phyloP scores from a whole-genome alignment of 768 basidiomycete genomes.

The Pleurotus pulmonarius region DNA sequence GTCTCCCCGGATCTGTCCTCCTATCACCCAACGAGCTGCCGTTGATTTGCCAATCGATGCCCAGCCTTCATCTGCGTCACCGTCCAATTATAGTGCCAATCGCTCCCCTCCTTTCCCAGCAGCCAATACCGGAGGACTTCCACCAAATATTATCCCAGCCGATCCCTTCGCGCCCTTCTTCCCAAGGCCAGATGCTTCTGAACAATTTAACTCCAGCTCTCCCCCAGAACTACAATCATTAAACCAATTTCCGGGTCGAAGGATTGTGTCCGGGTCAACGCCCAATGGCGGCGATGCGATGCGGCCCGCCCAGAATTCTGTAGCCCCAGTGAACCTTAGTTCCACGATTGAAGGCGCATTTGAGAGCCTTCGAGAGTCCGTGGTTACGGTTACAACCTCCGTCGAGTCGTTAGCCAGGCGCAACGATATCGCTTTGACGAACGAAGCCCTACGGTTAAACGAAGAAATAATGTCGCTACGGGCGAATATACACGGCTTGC shows the following conservation, averaged over 20 bases:
- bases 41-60: not conserved
- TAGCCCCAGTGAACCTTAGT: constrained; percentile 61
- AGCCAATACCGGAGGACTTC: not conserved
- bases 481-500: constrained; percentile 67
- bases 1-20: constrained; percentile 24
- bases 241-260: constrained; percentile 5
- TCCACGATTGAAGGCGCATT: constrained; percentile 65
- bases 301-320: constrained; percentile 19
- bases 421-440: constrained; percentile 62
- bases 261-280: constrained; percentile 8
- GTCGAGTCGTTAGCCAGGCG: constrained; percentile 60
- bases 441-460: constrained; percentile 66
- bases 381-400: constrained; percentile 55
- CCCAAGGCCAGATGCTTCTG: constrained; percentile 12
- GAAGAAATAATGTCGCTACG: constrained; percentile 73
- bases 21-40: constrained; percentile 6
- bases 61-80: not conserved
- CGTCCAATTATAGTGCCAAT: not conserved
- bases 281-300: constrained; percentile 8
- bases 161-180: constrained; percentile 18
- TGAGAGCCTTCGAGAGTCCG: constrained; percentile 51
- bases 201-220: constrained; percentile 8
- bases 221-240: constrained; percentile 17
- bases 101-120: not conserved
- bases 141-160: not conserved